These are phyloP conservation scores for Fusarium denticulatum DNA, from an alignment of 2,329 filamentous ascomycete genomes.

Conservation along the genomic window DNA sequence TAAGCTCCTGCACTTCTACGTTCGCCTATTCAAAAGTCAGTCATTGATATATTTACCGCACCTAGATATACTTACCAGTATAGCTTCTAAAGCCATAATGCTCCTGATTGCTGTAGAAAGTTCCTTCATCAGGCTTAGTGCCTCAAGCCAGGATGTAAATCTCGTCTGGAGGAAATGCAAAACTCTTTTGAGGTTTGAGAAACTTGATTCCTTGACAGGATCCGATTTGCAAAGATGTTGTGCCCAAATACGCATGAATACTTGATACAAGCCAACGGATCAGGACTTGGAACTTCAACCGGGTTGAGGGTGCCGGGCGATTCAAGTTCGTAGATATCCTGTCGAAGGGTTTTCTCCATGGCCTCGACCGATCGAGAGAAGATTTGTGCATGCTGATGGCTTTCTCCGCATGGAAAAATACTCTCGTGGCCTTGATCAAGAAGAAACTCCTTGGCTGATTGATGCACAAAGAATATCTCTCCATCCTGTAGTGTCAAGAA, in stretches of 20 bases:
- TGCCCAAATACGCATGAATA: accelerated
- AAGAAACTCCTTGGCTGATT: not conserved
- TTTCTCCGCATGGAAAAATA: accelerated
- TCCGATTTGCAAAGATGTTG: not conserved
- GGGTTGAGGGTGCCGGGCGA: accelerated
- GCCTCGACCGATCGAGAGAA: accelerated
- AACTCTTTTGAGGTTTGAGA: accelerated
- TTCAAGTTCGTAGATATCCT: accelerated
- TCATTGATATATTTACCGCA: accelerated
- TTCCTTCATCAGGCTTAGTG: accelerated
- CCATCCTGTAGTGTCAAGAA: accelerated
- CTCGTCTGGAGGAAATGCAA: accelerated
- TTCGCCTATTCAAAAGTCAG: accelerated
- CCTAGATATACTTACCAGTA: accelerated
- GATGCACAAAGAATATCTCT: not conserved
- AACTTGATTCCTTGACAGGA: accelerated
- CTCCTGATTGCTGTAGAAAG: accelerated
- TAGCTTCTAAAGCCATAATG: accelerated
- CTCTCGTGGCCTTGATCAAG: accelerated
- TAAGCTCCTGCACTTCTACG: accelerated
- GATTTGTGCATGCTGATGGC: accelerated
- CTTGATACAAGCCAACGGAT: accelerated
- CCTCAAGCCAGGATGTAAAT: not conserved
- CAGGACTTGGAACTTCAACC: accelerated
- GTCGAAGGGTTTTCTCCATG: not conserved